Base-by-base conservation (phyloP, 2,329 filamentous ascomycete genomes). In the Fusarium ramigenum region DNA sequence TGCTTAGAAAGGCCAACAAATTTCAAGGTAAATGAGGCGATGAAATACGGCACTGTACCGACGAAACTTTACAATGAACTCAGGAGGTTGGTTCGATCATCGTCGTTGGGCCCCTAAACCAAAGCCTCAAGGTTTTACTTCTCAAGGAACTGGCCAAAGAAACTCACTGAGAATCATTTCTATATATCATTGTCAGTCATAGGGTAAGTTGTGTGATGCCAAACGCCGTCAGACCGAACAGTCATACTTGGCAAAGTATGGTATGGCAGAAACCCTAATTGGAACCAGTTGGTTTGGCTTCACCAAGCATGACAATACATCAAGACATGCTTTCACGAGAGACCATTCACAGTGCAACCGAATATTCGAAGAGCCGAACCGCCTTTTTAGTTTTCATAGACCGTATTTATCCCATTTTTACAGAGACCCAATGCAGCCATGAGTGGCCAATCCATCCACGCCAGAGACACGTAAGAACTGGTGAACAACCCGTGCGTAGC, bases 401-500 rank as follows among this genome's bases (percentile, higher is more conserved):
- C 75, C 72, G 77, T 75, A 72, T 75, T 69, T 78, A 79, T 73
- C 74, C 66, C 75, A 63, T 72, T 72, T 71, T 74, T 75, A 75
- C 68, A 75, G 72, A 76, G 76, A 74, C 77, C 75, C 63, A 77
- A 74, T 72, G 78, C 76, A 78, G 75, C 78, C 78, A 77, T 77
- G 77, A 77, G 73, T 75, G 75, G 64, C 75, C 74, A 76, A 79
- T 79, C 77, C 79, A 76, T 74, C 70, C 77, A 79, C 75, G 79
- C 77, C 75, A 61, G 64, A 72, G 73, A 78, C 78, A 74, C 79
- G 77, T 66, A 74, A 79, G 76, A 78, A 77, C 74, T 74, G 77
- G 73, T 76, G 74, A 78, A 77, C 76, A 78, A 77, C 75, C 78
- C 73, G 75, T 75, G 73, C 78, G 72, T 75, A 78, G 71, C 74